Evolutionary conservation across 225 moss, liverwort and hornwort genomes (phyloP), one percentile per base, ranked within the genome.

Genomic region (Takakia lepidozioides): DNA sequence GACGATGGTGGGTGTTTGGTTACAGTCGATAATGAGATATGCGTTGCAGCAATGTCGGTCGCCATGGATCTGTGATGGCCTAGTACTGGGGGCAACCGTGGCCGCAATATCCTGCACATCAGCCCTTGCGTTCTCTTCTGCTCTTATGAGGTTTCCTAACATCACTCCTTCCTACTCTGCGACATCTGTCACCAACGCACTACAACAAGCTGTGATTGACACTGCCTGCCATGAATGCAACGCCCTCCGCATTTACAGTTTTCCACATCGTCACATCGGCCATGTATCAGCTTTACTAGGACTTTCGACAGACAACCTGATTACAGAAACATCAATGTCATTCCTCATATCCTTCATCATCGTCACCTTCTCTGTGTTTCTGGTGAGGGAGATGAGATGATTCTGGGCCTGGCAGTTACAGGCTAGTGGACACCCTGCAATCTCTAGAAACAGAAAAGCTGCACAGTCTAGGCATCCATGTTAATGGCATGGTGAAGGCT

Each of bases 321-420:
- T 69, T 10, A 69, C 65, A 0, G 75, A 86, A 57, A 60, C 78
- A 0, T 39, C 70, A 3, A 86, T 86, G 82, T 76, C 82, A 0
- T 82, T 75, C 21, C 60, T 71, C 0, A 79, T 86, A 9, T 86
- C 86, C 15, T 70, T 82, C 45, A 58, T 79, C 34, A 79, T 86
- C 0, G 82, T 86, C 21, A 60, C 72, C 0, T 86, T 86, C 20
- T 78, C 82, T 17, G 61, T 82, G 38, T 75, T 86, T 62, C 40
- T 86, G 7, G 79, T 82, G 22, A 61, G 73, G 16, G 79, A 86
- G 69, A 20, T 73, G 57, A 53, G 82, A 58, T 82, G 54, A 74
- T 57, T 2, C n/a, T n/a, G n/a, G n/a, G n/a, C n/a, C n/a, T n/a
- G n/a, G n/a, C n/a, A n/a, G n/a, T n/a, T n/a, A n/a, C n/a, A n/a